A percentile compares a stretch with the other conserved stretches of the same genome.
phyloP scores from a whole-genome alignment of 208 protist genomes.

The Trypanosomatidae sp. region DNA sequence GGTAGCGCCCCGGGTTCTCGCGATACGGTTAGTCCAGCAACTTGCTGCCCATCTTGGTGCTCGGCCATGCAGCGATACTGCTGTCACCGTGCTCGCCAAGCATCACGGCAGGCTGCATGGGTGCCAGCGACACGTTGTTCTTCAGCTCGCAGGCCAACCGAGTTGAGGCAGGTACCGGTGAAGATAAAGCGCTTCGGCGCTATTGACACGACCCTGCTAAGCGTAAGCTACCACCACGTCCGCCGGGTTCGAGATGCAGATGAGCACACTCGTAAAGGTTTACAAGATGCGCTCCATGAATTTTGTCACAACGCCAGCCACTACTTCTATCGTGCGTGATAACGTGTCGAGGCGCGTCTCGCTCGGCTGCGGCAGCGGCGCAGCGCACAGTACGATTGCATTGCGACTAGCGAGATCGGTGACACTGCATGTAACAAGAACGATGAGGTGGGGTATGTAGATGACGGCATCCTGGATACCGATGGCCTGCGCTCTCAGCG shows the following conservation, averaged over 20 bases:
- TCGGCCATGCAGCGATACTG: slow-evolving; percentile 48
- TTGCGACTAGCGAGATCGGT: slow-evolving; percentile 33
- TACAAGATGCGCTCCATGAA: slow-evolving; percentile 30
- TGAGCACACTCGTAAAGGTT: slow-evolving; percentile 37
- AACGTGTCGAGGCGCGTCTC: slow-evolving; percentile 41
- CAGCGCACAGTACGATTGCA: slow-evolving; percentile 41
- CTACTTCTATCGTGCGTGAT: slow-evolving; percentile 37
- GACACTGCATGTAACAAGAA: slow-evolving; percentile 19
- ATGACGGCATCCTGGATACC: slow-evolving; percentile 38
- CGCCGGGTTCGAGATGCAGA: slow-evolving; percentile 50
- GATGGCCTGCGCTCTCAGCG: slow-evolving; percentile 33
- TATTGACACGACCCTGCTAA: slow-evolving; percentile 33
- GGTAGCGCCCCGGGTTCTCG: slow-evolving; percentile 38
- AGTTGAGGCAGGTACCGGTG: slow-evolving; percentile 49
- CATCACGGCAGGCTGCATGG: slow-evolving; percentile 52
- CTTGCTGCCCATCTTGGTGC: slow-evolving; percentile 35
- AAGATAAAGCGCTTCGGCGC: slow-evolving; percentile 43
- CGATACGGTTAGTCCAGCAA: slow-evolving; percentile 38
- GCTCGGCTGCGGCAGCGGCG: slow-evolving; percentile 27
- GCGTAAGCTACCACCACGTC: slow-evolving; percentile 44
- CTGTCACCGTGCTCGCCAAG: slow-evolving; percentile 53
- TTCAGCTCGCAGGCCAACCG: slow-evolving; percentile 32
- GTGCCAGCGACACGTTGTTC: slow-evolving; percentile 30
- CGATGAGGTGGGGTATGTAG: slow-evolving; percentile 43
- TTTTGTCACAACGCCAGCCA: slow-evolving; percentile 32